These are phyloP conservation scores for Escovopsis sp. DNA, from an alignment of 2,329 filamentous ascomycete species.

Conservation along the genomic window DNA sequence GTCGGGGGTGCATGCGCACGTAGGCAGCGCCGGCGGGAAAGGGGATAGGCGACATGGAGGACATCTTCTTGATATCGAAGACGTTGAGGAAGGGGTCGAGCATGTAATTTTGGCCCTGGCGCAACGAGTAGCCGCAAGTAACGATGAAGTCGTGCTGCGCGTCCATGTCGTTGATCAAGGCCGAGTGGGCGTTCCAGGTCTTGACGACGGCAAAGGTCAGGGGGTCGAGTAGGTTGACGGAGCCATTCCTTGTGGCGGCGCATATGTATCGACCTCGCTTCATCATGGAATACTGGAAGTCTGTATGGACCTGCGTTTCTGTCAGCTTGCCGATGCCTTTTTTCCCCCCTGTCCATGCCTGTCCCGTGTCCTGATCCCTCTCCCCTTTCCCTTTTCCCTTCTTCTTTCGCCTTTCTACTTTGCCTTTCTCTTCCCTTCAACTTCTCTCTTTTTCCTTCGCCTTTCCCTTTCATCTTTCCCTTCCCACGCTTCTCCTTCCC, in stretches of 20 bases:
- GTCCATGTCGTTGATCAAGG: conserved; percentile 91
- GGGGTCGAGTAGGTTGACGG: conserved; percentile 75
- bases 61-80: conserved; percentile 84
- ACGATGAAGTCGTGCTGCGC: conserved; percentile 88
- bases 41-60: conserved; percentile 76
- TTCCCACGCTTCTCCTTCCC: too few species aligned
- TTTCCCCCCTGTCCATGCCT: too few species aligned
- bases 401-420: too few species aligned
- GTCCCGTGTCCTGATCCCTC: too few species aligned
- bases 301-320: conserved; percentile 43
- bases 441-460: too few species aligned
- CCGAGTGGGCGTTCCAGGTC: conserved; percentile 79
- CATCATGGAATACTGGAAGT: conserved; percentile 79
- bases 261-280: conserved; percentile 82
- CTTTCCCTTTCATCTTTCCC: too few species aligned
- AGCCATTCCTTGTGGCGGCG: conserved; percentile 69
- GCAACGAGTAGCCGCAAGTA: conserved; percentile 82
- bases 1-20: conserved; percentile 89
- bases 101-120: conserved; percentile 58
- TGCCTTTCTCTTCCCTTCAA: too few species aligned
- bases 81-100: conserved; percentile 89
- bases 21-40: conserved; percentile 87
- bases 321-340: conserved; percentile 15
- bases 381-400: too few species aligned
- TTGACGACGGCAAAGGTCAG: conserved; percentile 64